Base-by-base conservation (phyloP, 306 rosid genomes). In the Rubus idaeus region DNA sequence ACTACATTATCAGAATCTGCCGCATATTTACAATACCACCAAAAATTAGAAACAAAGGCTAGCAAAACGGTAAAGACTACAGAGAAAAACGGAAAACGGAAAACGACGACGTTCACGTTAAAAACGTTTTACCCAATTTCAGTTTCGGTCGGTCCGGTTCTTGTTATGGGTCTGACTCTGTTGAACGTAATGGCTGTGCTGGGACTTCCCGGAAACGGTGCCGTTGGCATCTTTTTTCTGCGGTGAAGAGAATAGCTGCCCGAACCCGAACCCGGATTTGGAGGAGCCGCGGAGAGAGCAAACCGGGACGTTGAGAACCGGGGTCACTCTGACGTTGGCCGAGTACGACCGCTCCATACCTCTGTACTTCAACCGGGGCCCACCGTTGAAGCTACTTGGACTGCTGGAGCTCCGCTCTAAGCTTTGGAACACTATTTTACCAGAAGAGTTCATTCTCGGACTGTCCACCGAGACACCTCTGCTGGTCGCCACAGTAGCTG, bases 311-410 rank as follows among this genome's bases (percentile, higher is more conserved):
- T 96, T 92, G 20, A 96, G 90, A 58, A 96, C 99, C 70, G 99
- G 99, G 4, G 98, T 91, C 10, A 96, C 92, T 61, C 99, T 84
- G 1, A 95, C 99, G 58, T 92, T 92, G 6, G 96, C 97, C 0
- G 99, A 95, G 81, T 95, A 92, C 0, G 97, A 95, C n/a, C 99
- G 87, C 75, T 95, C 99, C 97, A 90, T 92, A 12, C 97, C 97
- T 12, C 99, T 84, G 67, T 88, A 87, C 82, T 96, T 96, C 75
- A 84, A 83, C 44, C 91, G 82, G 0, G 97, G 97, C 5, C 97
- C 99, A 30, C 99, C 97, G 41, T 90, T 90, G 85, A 96, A 96
- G 81, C 90, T 90, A 51, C 99, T 90, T 1, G 99, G 99, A 35
- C 97, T 91, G 70, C 99, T 96, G 8, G 99, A 96, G 86, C 99